Evolutionary conservation across 2,329 filamentous ascomycete genomes (phyloP), one percentile per base, ranked within the genome.

Genomic region (Ophiosphaerella narmari): DNA sequence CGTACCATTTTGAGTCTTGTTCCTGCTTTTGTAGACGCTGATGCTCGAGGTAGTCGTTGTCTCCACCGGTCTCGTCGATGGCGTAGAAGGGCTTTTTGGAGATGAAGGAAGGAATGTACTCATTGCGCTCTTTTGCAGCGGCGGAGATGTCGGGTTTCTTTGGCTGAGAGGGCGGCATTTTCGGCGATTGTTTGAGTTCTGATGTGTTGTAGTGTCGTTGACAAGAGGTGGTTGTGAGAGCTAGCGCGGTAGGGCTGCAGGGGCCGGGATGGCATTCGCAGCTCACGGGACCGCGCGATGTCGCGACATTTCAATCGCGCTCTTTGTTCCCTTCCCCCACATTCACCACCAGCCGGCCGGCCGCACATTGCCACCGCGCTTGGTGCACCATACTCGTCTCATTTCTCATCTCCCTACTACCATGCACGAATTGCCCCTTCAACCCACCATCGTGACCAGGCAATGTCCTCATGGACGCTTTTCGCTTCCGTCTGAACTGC

Each of bases 31-130:
- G 86, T 23, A 93, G 80, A 72, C 92, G 90, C 70, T 99, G 94
- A 84, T 99, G 94, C 75, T 96, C 91, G 59, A 99, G 89, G 72
- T 97, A 99, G 68, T 97, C 92, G 70, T 62, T 62, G 84, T 83
- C 68, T 54, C 88, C 82, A 35, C 74, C 73, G 52, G 87, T 85
- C 59, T 87, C 87, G 69, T 91, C 90, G 63, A 89, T 86, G 65
- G 95, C 86, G 75, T 97, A 99, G 77, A 99, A 99, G 4, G 94
- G 94, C 63, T 95, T 92, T 74, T 96, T 97, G 65, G 91, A 92
- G 77, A 99, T 99, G 81, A 97, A 99, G 46, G 90, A 86, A 5
- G 94, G 94, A 67, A 99, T 99, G 80, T 99, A 99, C 74, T 97
- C 77, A 82, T 99, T 99, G 75, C 94, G 91, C 74, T 96, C 91